Base-by-base conservation (phyloP, 2,329 filamentous ascomycete genomes). In the Aureobasidium sp. region DNA sequence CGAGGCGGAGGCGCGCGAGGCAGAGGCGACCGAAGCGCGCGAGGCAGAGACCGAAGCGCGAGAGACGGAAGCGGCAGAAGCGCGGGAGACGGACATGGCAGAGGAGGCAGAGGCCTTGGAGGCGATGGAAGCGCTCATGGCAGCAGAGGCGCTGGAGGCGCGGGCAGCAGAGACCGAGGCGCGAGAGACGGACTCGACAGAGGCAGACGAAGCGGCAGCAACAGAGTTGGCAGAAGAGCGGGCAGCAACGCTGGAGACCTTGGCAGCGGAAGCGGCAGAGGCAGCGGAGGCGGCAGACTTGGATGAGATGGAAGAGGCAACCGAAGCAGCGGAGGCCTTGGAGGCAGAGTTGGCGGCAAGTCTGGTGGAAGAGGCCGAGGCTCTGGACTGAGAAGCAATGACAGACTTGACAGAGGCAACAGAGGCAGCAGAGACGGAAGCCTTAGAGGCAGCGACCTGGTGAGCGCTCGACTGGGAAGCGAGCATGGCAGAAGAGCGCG, bases 321-420 rank as follows among this genome's bases (percentile, higher is more conserved):
- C 48, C 12, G 48, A 52, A n/a, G 48, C 48, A 52, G 29, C 48
- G 5, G 48, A 52, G 21, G 38, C 48, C 48, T 52, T 52, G 38
- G 48, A 52, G 47, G 35, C 47, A 34, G 47, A 50, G 19, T 25
- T 27, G 35, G 38, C 30, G 19, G 48, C 48, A 7, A 52, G 48
- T 41, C 48, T 41, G 24, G 48, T 19, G 24, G 48, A 41, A 22
- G 37, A 41, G 21, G 48, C 48, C 14, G 30, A 16, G 34, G 10
- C 48, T 25, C 38, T 34, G 21, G 37, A 41, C 17, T 8, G 3
- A 21, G 48, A 52, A 19, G 48, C 48, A 19, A 16, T 21, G 16
- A 52, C 48, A n/a, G 48, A 41, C 6, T 42, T 52, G 27, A n/a
- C 27, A 10, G 48, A 52, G n/a, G 48, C 48, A 30, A 52, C 48